A percentile compares a stretch with the other conserved stretches of the same genome.
Evolutionary conservation across 192 early-diverging fungal species (phyloP).

Genomic region (Chytriomyces sp.): DNA sequence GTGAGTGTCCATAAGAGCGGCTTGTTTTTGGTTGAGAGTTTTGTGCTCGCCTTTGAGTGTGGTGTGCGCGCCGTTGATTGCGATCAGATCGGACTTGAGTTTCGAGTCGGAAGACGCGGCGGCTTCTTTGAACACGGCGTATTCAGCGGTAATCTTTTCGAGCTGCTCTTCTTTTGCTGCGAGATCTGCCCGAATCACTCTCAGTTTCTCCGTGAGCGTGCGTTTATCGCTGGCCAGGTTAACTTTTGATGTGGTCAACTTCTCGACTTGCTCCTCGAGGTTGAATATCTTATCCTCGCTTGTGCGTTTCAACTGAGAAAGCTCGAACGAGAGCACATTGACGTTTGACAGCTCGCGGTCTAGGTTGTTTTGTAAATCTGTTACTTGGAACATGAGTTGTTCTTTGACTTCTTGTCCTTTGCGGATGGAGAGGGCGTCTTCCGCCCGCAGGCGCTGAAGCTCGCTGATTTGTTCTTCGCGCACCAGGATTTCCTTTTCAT

Average conservation of each 20-base stretch:
- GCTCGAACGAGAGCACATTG: constrained; percentile 53
- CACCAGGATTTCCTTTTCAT: constrained; percentile 48
- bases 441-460: constrained; percentile 38
- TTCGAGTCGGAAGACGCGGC: constrained; percentile 30
- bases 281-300: constrained; percentile 49
- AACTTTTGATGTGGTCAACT: constrained; percentile 48
- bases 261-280: constrained; percentile 56
- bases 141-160: constrained; percentile 37
- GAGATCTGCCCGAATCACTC: constrained; percentile 47
- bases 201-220: constrained; percentile 54
- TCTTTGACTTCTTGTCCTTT: constrained; percentile 59
- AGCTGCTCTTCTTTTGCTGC: constrained; percentile 50
- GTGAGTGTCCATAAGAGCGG: constrained; percentile 36
- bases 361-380: constrained; percentile 58
- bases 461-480: constrained; percentile 52
- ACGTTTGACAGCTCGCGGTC: constrained; percentile 57
- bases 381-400: constrained; percentile 65
- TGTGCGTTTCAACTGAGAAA: constrained; percentile 51
- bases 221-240: constrained; percentile 58
- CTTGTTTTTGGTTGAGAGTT: constrained; percentile 42
- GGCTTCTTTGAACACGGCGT: constrained; percentile 36
- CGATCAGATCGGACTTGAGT: constrained; percentile 34
- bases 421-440: constrained; percentile 48
- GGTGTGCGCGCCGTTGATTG: constrained; percentile 21
- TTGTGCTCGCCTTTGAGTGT: constrained; percentile 41